phyloP scores from a whole-genome alignment of 83 land plant species.

The Thuja plicata region DNA sequence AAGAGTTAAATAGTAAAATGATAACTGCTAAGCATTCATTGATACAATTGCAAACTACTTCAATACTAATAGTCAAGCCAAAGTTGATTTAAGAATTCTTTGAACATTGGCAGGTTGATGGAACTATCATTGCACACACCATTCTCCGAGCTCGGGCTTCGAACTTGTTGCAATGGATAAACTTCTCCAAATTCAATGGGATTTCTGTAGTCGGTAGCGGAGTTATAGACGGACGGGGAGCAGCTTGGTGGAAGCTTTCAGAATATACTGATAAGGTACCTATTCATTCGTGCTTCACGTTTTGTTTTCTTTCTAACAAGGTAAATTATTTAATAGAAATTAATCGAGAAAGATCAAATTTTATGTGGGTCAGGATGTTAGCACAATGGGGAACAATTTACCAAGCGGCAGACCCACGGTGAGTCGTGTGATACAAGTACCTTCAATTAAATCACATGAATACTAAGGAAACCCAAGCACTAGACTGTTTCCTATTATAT shows the following conservation, averaged over 20 bases:
- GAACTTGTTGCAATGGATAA: slow-evolving; percentile 55
- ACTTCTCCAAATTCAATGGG: slow-evolving; percentile 49
- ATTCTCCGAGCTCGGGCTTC: slow-evolving; percentile 37
- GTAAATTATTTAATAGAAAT: not conserved
- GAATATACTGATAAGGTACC: slow-evolving; percentile 2
- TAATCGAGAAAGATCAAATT: not conserved
- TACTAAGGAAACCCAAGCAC: too few relatives aligned
- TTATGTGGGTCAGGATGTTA: not conserved
- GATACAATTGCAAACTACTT: too few relatives aligned
- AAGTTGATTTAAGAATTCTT: not conserved
- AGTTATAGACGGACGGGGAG: slow-evolving; percentile 57
- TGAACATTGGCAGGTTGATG: slow-evolving; percentile 51
- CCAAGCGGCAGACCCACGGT: not conserved
- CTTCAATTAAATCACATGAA: not conserved
- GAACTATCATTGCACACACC: slow-evolving; percentile 48
- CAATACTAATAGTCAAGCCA: not conserved
- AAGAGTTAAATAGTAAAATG: slow-evolving; percentile 64
- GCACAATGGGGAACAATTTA: not conserved
- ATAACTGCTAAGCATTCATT: not conserved
- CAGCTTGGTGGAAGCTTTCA: slow-evolving; percentile 45
- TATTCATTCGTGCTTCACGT: not conserved
- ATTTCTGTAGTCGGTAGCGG: slow-evolving; percentile 62
- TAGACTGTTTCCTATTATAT: too few relatives aligned
- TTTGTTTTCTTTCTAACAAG: not conserved
- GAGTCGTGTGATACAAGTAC: not conserved